A percentile compares a stretch with the other conserved stretches of the same genome.
These are phyloP conservation scores for Coprinopsis strossmayeri DNA, from an alignment of 768 basidiomycete genomes.

Conservation along the genomic window DNA sequence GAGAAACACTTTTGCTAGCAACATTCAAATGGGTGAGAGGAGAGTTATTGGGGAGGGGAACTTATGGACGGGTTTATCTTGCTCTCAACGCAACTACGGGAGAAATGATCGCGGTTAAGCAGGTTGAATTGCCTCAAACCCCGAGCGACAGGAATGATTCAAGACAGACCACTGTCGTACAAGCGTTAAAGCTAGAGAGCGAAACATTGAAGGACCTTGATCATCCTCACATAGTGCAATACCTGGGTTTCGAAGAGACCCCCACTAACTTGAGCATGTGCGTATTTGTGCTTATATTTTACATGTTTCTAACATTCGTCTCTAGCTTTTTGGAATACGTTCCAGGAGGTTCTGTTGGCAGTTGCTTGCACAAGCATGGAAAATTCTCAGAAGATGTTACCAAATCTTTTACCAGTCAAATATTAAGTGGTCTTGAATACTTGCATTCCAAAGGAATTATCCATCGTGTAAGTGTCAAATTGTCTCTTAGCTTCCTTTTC, in stretches of 20 bases:
- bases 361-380: conserved; percentile 85
- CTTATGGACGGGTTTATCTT: conserved; percentile 94
- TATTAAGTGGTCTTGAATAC: conserved; percentile 81
- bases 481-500: too few species aligned
- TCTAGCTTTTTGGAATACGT: conserved; percentile 96
- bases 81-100: conserved; percentile 94
- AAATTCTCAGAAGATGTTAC: conserved; percentile 90
- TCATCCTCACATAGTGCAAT: conserved; percentile 96
- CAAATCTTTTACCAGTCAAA: conserved; percentile 88
- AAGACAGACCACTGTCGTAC: conserved; percentile 78
- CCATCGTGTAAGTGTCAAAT: conserved; percentile 70
- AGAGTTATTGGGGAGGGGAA: conserved; percentile 94
- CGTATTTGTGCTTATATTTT: conserved; percentile 23
- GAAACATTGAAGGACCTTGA: conserved; percentile 95
- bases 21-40: conserved; percentile 99
- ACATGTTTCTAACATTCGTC: conserved; percentile 20
- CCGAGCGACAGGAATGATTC: conserved; percentile 87
- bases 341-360: conserved; percentile 92
- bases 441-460: conserved; percentile 88
- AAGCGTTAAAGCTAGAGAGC: conserved; percentile 90
- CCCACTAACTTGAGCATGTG: conserved; percentile 87
- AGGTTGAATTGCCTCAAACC: conserved; percentile 92
- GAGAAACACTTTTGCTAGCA: conserved; percentile 30
- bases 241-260: conserved; percentile 92
- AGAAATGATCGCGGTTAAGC: conserved; percentile 99